These are phyloP conservation scores for Salix koriyanagi DNA, from an alignment of 345 rosid genomes.

Conservation along the genomic window DNA sequence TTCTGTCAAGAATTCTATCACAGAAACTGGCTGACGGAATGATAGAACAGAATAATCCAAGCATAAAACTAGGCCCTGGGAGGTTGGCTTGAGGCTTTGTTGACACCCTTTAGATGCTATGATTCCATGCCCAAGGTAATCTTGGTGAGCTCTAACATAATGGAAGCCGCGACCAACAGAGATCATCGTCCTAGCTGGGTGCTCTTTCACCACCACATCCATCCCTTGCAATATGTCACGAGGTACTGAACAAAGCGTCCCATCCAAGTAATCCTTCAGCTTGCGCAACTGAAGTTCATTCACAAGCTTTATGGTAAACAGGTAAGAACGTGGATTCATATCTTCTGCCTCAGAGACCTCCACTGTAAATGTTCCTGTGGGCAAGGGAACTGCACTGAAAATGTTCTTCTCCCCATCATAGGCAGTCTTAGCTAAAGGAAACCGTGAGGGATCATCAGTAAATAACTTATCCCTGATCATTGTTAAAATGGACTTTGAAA, in stretches of 20 bases:
- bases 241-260: constrained; percentile 34
- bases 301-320: constrained; percentile 53
- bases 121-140: constrained; percentile 59
- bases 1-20: constrained; percentile 47
- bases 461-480: constrained; percentile 53
- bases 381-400: constrained; percentile 55
- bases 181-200: constrained; percentile 59
- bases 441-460: constrained; percentile 34
- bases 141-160: constrained; percentile 19
- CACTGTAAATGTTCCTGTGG: constrained; percentile 46
- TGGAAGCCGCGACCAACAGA: constrained; percentile 61
- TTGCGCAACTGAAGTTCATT: constrained; percentile 52
- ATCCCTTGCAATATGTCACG: constrained; percentile 80
- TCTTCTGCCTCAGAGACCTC: constrained; percentile 45
- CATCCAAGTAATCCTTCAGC: constrained; percentile 55
- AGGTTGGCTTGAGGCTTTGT: constrained; percentile 70
- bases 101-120: constrained; percentile 64
- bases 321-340: constrained; percentile 26
- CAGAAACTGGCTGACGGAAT: constrained; percentile 56
- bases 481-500: constrained; percentile 41
- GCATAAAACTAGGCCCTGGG: constrained; percentile 64
- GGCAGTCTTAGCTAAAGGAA: constrained; percentile 59
- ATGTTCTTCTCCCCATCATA: constrained; percentile 88
- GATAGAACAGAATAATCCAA: constrained; percentile 74
- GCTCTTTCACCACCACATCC: constrained; percentile 94